Conservation (phyloP, 257 asterid species). For the Penstemon newberryi region DNA sequence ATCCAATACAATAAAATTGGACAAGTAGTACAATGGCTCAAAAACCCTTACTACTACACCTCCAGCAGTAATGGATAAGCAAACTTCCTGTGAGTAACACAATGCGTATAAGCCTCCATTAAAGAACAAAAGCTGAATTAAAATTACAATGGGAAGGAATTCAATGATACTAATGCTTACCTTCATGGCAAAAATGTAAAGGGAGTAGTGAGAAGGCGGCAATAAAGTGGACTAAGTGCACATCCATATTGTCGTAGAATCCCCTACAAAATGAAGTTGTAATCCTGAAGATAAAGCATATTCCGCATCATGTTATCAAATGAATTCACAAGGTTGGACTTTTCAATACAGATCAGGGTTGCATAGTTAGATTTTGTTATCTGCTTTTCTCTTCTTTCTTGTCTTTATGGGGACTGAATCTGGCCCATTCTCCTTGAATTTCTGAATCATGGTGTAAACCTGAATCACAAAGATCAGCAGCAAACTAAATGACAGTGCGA, state of each 20-base stretch:
- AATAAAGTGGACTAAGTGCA: neutral
- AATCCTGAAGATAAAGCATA: slow-evolving; percentile 14
- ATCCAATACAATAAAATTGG: too few species aligned
- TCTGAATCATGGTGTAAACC: slow-evolving; percentile 80
- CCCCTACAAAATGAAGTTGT: slow-evolving; percentile 1
- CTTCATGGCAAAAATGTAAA: slow-evolving; percentile 3
- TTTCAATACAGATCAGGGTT: slow-evolving; percentile 10
- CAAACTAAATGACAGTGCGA: slow-evolving; percentile 9
- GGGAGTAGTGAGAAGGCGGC: neutral
- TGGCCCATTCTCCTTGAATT: slow-evolving; percentile 54
- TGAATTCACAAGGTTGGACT: neutral
- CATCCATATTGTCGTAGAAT: neutral
- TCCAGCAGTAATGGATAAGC: neutral
- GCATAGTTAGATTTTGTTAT: slow-evolving; percentile 13
- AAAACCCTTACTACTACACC: too few species aligned
- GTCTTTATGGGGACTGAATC: slow-evolving; percentile 37
- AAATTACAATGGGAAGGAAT: neutral
- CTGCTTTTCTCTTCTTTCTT: slow-evolving; percentile 34
- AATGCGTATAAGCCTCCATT: neutral
- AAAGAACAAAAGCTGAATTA: neutral
- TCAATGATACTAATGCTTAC: slow-evolving; percentile 14
- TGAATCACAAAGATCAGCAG: slow-evolving; percentile 37
- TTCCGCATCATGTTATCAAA: slow-evolving; percentile 1
- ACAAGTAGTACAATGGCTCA: too few species aligned
- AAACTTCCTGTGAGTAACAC: neutral